phyloP scores from a whole-genome alignment of 352 stramenopile species.

The Lagenidium giganteum region DNA sequence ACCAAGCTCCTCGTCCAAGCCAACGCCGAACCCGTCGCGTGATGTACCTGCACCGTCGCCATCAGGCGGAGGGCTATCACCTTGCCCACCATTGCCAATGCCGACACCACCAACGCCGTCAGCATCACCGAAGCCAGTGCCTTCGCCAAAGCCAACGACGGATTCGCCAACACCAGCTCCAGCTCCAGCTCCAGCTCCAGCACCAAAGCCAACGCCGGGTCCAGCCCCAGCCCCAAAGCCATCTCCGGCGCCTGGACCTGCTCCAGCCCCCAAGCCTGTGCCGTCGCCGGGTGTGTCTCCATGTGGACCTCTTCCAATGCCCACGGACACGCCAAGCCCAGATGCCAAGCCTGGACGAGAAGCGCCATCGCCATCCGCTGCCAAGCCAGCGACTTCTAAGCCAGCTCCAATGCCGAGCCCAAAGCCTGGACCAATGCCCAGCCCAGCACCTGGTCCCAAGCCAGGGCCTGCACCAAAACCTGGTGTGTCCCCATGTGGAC shows the following conservation, averaged over 20 bases:
- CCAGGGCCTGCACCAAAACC: neutral
- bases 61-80: too few species aligned
- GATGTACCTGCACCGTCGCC: too few species aligned
- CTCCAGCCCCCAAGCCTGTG: neutral
- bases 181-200: conserved; percentile 2
- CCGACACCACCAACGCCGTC: neutral
- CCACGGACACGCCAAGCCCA: too few species aligned
- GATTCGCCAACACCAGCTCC: conserved; percentile 1
- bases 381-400: conserved; percentile 1
- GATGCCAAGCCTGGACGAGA: too few species aligned
- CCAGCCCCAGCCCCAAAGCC: neutral
- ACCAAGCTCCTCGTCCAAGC: too few species aligned
- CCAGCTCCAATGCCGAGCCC: neutral
- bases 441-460: neutral
- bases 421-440: neutral
- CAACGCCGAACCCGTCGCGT: too few species aligned
- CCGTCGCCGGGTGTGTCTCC: neutral
- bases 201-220: conserved; percentile 1
- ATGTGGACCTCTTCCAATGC: conserved; percentile 1
- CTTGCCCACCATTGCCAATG: neutral
- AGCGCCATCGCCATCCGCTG: conserved; percentile 5
- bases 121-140: neutral
- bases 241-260: conserved; percentile 4
- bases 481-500: conserved; percentile 1
- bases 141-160: conserved; percentile 2